These are phyloP conservation scores for Gyrodon lividus DNA, from an alignment of 768 basidiomycete species.

Conservation along the genomic window DNA sequence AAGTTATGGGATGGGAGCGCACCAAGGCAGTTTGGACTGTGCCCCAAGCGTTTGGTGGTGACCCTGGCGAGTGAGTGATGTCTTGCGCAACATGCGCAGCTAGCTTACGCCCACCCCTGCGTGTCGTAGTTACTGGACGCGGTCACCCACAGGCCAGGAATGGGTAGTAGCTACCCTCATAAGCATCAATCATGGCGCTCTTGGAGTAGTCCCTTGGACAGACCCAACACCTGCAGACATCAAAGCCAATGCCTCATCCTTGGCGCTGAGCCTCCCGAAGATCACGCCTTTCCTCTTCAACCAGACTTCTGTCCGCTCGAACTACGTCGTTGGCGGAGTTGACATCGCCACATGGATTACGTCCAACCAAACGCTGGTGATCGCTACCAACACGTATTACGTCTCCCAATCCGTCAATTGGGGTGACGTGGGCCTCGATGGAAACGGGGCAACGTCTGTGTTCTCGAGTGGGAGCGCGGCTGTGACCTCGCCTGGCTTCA, in stretches of 20 bases:
- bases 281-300: slow-evolving; percentile 50
- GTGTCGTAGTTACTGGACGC: slow-evolving; percentile 57
- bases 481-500: slow-evolving; percentile 15
- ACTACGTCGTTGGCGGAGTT: slow-evolving; percentile 39
- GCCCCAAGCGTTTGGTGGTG: slow-evolving; percentile 71
- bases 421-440: slow-evolving; percentile 23
- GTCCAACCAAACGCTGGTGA: slow-evolving; percentile 42
- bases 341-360: slow-evolving; percentile 55
- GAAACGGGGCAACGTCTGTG: background rate
- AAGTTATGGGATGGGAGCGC: slow-evolving; percentile 62
- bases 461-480: slow-evolving; percentile 15
- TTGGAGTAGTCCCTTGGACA: slow-evolving; percentile 50
- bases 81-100: background rate
- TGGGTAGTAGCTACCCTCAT: slow-evolving; percentile 64
- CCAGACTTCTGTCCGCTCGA: slow-evolving; percentile 39
- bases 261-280: slow-evolving; percentile 44
- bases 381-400: slow-evolving; percentile 53
- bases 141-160: slow-evolving; percentile 64
- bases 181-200: slow-evolving; percentile 67
- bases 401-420: slow-evolving; percentile 34
- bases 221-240: slow-evolving; percentile 55
- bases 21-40: slow-evolving; percentile 75
- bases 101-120: background rate
- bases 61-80: slow-evolving; percentile 29
- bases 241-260: slow-evolving; percentile 49